A percentile compares a stretch with the other conserved stretches of the same genome.
phyloP scores from a whole-genome alignment of 2,329 filamentous ascomycete genomes.

The Allantophomopsis cytisporea region DNA sequence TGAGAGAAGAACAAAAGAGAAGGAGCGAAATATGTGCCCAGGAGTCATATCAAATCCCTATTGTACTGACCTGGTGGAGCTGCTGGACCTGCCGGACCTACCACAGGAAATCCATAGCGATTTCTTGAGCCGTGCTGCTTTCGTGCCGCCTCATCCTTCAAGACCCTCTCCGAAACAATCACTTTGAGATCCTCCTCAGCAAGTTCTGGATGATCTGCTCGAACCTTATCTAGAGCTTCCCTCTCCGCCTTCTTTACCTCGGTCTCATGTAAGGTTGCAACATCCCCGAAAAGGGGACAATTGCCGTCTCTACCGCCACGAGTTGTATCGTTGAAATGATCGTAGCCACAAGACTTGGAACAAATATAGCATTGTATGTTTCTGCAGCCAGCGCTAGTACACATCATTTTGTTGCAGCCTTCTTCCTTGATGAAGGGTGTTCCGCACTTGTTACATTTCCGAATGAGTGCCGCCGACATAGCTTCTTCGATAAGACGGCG shows the following conservation, averaged over 20 bases:
- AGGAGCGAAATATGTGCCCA: too few relatives aligned
- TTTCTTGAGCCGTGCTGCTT: not conserved
- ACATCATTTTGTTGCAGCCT: slow-evolving; percentile 79
- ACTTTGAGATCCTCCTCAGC: slow-evolving; percentile 43
- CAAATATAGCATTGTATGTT: slow-evolving; percentile 59
- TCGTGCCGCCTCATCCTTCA: slow-evolving; percentile 23
- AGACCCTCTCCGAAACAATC: slow-evolving; percentile 39
- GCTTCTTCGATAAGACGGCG: slow-evolving; percentile 68
- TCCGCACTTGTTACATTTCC: slow-evolving; percentile 56
- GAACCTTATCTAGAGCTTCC: slow-evolving; percentile 37
- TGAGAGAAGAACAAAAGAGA: too few relatives aligned
- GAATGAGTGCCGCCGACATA: slow-evolving; percentile 67
- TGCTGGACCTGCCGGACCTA: not conserved
- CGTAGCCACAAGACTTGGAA: slow-evolving; percentile 48
- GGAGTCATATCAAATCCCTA: not conserved
- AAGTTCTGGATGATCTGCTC: slow-evolving; percentile 46
- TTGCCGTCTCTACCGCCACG: slow-evolving; percentile 34
- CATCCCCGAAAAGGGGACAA: slow-evolving; percentile 55
- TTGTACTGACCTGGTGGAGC: not conserved
- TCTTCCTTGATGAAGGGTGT: slow-evolving; percentile 59
- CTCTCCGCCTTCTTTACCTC: slow-evolving; percentile 51
- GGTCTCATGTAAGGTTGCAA: slow-evolving; percentile 42
- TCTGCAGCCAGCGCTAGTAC: slow-evolving; percentile 36
- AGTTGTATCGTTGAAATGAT: slow-evolving; percentile 49
- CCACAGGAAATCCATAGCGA: not conserved